These are phyloP conservation scores for Corylus americana DNA, from an alignment of 306 rosid genomes.

Conservation along the genomic window DNA sequence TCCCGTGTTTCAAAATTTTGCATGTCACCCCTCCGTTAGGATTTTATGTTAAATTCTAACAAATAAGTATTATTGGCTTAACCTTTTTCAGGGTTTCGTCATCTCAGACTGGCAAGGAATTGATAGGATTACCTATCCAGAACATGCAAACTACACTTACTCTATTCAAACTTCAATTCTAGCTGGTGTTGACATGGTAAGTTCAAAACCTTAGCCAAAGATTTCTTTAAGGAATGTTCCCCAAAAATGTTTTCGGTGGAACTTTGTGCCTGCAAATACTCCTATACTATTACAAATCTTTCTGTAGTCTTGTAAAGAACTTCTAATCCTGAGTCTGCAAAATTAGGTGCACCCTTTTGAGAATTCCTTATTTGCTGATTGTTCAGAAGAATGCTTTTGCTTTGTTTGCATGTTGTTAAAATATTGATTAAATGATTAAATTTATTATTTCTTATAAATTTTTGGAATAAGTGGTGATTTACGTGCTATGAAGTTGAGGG, in stretches of 20 bases:
- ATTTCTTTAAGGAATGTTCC: background rate
- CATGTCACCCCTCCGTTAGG: too few species aligned
- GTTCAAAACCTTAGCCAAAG: background rate
- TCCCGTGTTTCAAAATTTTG: too few species aligned
- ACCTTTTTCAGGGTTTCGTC: slow-evolving; percentile 11
- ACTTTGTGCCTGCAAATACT: background rate
- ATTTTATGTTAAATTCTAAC: too few species aligned
- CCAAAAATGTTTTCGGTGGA: background rate
- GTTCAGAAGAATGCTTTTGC: background rate
- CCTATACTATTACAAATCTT: background rate
- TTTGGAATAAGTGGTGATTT: too few species aligned
- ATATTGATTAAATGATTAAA: too few species aligned
- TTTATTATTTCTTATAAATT: too few species aligned
- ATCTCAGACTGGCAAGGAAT: slow-evolving; percentile 17
- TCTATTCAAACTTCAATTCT: slow-evolving; percentile 3
- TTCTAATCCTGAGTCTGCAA: background rate
- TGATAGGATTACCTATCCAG: slow-evolving; percentile 6
- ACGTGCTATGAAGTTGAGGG: background rate
- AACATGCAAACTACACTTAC: slow-evolving; percentile 12
- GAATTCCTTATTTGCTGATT: background rate
- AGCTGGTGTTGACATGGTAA: slow-evolving; percentile 19
- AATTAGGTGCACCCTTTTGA: background rate
- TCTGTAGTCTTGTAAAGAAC: background rate
- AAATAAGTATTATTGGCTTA: background rate
- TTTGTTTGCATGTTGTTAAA: background rate